A percentile compares a stretch with the other conserved stretches of the same genome.
Evolutionary conservation across 2,329 filamentous ascomycete genomes (phyloP).

Genomic region (Sclerotinia subarctica): DNA sequence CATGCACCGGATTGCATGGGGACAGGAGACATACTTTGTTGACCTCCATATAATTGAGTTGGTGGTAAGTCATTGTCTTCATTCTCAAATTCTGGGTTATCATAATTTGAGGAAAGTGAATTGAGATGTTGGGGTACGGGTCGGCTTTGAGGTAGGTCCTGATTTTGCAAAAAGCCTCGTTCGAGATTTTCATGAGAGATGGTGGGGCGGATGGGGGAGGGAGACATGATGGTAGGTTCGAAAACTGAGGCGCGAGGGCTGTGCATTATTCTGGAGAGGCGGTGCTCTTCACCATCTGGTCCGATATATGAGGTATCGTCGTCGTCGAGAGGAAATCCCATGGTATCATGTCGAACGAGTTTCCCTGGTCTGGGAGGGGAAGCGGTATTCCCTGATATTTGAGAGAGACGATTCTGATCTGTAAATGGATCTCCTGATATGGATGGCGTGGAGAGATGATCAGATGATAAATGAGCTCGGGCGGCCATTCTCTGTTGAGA

Average conservation of each 20-base stretch:
- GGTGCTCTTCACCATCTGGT: conserved; percentile 9
- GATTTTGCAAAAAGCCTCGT: background rate
- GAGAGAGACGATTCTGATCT: conserved; percentile 16
- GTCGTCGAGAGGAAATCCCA: conserved; percentile 30
- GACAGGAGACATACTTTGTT: background rate
- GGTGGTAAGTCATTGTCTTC: background rate
- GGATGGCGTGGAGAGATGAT: conserved; percentile 15
- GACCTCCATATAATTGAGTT: background rate
- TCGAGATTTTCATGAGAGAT: conserved; percentile 8
- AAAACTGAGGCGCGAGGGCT: conserved; percentile 9
- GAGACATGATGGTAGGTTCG: conserved; percentile 7
- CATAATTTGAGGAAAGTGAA: background rate
- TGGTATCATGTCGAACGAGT: conserved; percentile 26
- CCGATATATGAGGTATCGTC: conserved; percentile 16
- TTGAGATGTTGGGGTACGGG: background rate
- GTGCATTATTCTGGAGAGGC: background rate
- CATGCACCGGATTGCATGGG: background rate
- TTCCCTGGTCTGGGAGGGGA: background rate
- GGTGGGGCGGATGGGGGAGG: conserved; percentile 6
- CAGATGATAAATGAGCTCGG: background rate
- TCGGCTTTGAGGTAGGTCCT: background rate
- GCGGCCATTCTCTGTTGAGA: conserved; percentile 11
- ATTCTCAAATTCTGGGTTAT: background rate
- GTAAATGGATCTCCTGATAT: conserved; percentile 12
- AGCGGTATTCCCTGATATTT: background rate